Evolutionary conservation across 176 grass and related monocot species (phyloP).

Genomic region (Pontederia paniculata): DNA sequence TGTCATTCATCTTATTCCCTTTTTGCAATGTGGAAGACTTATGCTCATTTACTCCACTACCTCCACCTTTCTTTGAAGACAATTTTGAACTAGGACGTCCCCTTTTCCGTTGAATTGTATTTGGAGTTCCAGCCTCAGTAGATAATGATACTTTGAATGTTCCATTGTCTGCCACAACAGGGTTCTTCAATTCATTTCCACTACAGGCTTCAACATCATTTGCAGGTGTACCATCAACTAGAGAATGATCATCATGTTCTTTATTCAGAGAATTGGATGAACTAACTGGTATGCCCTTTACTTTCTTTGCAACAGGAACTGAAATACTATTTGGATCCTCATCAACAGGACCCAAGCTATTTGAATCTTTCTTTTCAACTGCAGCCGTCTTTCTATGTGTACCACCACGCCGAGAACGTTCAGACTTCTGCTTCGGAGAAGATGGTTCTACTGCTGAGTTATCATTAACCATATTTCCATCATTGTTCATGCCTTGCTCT

Average conservation of each 20-base stretch:
- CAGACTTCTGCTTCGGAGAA: conserved; percentile 55
- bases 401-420: conserved; percentile 24
- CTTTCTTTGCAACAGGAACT: conserved; percentile 1
- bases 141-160: conserved; percentile 11
- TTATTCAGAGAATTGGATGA: background rate
- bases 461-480: conserved; percentile 34
- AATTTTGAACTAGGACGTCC: conserved; percentile 27
- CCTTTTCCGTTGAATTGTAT: conserved; percentile 28
- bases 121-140: conserved; percentile 17
- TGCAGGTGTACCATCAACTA: background rate
- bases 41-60: background rate
- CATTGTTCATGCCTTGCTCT: conserved; percentile 27
- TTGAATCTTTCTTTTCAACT: conserved; percentile 25
- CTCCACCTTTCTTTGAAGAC: conserved; percentile 28
- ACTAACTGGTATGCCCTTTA: background rate
- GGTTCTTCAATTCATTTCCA: conserved; percentile 10
- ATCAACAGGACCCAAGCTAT: conserved; percentile 5
- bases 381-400: conserved; percentile 13
- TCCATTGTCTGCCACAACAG: conserved; percentile 22
- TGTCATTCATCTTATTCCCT: background rate
- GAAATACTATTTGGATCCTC: conserved; percentile 14
- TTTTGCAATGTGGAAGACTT: background rate
- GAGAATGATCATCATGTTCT: background rate
- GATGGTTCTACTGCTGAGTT: conserved; percentile 33
- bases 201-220: conserved; percentile 7